phyloP scores from a whole-genome alignment of 192 early-diverging fungal species.

The Cladochytrium replicatum region DNA sequence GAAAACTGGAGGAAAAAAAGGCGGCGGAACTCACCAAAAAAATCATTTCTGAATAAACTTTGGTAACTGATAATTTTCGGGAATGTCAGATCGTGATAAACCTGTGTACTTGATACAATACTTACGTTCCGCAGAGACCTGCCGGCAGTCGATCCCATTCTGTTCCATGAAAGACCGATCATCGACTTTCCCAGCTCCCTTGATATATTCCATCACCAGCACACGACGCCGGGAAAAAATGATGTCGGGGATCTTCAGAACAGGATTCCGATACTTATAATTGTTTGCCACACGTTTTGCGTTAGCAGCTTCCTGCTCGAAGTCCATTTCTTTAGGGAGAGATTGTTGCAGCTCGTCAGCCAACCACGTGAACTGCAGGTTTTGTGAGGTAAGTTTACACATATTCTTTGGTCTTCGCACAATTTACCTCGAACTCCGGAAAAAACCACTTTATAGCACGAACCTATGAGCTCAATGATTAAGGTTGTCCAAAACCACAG shows the following conservation, averaged over 20 bases:
- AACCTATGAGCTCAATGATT: too few species aligned
- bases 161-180: conserved; percentile 56
- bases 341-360: conserved; percentile 74
- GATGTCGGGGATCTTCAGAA: conserved; percentile 68
- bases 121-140: conserved; percentile 67
- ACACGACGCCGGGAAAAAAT: conserved; percentile 66
- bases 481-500: conserved; percentile 13
- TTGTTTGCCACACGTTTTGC: conserved; percentile 47
- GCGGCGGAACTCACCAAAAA: conserved; percentile 77
- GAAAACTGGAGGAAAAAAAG: conserved; percentile 2
- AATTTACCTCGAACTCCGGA: conserved; percentile 89
- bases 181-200: conserved; percentile 62
- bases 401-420: too few species aligned
- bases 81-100: too few species aligned
- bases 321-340: conserved; percentile 82
- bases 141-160: conserved; percentile 61
- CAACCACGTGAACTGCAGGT: conserved; percentile 81
- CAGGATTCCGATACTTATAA: conserved; percentile 10
- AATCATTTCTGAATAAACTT: conserved; percentile 82
- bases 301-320: conserved; percentile 69
- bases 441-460: conserved; percentile 60
- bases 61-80: too few species aligned
- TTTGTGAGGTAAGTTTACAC: too few species aligned
- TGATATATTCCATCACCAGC: conserved; percentile 77
- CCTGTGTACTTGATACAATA: too few species aligned